phyloP scores from a whole-genome alignment of 2,329 filamentous ascomycete genomes.

The Ophiostoma tasmaniense region DNA sequence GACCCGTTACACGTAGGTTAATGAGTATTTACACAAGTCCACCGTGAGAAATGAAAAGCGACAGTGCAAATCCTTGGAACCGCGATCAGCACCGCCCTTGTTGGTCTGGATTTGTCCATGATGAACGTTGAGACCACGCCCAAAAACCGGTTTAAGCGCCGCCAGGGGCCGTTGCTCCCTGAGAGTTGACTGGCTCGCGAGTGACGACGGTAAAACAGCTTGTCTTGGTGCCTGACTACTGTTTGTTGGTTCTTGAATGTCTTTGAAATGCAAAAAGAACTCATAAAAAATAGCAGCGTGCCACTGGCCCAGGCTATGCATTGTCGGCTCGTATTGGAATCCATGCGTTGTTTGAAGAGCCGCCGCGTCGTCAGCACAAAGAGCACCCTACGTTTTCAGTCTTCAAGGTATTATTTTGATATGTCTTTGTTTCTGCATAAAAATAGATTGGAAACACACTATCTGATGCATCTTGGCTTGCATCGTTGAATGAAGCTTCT shows the following conservation, averaged over 20 bases:
- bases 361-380: not conserved
- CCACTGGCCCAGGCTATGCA: not conserved
- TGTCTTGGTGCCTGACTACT: not conserved
- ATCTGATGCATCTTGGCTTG: not conserved
- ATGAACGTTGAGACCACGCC: not conserved
- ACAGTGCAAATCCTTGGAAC: not conserved
- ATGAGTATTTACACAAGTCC: not conserved
- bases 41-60: not conserved
- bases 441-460: not conserved
- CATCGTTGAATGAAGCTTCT: not conserved
- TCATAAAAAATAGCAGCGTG: not conserved
- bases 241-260: not conserved
- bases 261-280: not conserved
- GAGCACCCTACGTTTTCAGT: not conserved
- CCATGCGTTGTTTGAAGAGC: not conserved
- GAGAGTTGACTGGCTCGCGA: conserved; percentile 1
- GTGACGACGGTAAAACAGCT: not conserved
- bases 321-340: not conserved
- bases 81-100: not conserved
- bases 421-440: not conserved
- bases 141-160: conserved; percentile 2
- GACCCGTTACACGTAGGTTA: not conserved
- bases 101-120: not conserved
- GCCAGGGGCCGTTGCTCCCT: conserved; percentile 5
- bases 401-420: not conserved